Evolutionary conservation across 345 rosid species (phyloP).

Genomic region (Gossypium sturtianum): DNA sequence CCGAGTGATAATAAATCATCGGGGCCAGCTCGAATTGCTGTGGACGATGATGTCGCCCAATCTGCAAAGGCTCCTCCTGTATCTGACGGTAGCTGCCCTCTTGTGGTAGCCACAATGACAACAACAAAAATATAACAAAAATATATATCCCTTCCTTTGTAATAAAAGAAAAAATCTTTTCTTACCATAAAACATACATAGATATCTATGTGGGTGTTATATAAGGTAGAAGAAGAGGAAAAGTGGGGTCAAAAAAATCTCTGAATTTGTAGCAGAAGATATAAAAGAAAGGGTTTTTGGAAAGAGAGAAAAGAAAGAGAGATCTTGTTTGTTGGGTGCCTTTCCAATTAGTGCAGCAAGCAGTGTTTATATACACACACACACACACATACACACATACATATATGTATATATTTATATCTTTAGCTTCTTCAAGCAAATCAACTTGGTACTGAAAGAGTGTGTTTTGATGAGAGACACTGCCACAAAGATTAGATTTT

Average conservation of each 20-base stretch:
- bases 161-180: too few relatives aligned
- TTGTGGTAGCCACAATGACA: slow-evolving; percentile 90
- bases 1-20: slow-evolving; percentile 96
- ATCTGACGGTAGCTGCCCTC: slow-evolving; percentile 78
- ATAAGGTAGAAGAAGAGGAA: not conserved
- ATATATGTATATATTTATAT: too few relatives aligned
- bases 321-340: not conserved
- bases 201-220: slow-evolving; percentile 32
- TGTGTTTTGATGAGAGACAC: too few relatives aligned
- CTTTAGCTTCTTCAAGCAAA: too few relatives aligned
- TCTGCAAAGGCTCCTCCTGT: slow-evolving; percentile 94
- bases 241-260: slow-evolving; percentile 23
- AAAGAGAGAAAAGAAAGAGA: not conserved
- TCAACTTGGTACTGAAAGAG: not conserved
- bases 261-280: slow-evolving; percentile 27
- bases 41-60: slow-evolving; percentile 59
- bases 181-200: not conserved
- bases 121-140: not conserved
- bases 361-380: too few relatives aligned
- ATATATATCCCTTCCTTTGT: not conserved
- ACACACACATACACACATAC: too few relatives aligned
- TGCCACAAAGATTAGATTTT: not conserved
- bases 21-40: slow-evolving; percentile 55
- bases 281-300: slow-evolving; percentile 4
- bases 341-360: too few relatives aligned